Evolutionary conservation across 192 early-diverging fungal species (phyloP).

Genomic region (Rhizophagus clarus): DNA sequence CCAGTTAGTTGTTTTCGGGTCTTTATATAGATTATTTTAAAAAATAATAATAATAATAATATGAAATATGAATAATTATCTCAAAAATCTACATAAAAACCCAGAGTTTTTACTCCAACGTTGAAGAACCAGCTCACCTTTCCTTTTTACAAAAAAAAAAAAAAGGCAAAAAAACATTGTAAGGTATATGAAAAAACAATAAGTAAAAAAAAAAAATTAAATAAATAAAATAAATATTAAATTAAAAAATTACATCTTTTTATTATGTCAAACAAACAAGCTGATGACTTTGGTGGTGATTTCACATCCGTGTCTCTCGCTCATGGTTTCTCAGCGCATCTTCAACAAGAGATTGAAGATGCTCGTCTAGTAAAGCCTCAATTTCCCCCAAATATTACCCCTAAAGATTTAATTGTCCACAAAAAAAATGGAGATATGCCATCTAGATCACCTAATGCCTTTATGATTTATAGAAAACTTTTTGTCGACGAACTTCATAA

Average conservation of each 20-base stretch:
- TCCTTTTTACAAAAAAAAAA: neutral
- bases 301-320: neutral
- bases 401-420: conserved; percentile 1
- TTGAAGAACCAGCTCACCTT: neutral
- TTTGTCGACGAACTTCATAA: conserved; percentile 5
- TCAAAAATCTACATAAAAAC: neutral
- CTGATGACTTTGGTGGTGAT: neutral
- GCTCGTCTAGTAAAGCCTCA: neutral
- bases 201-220: neutral
- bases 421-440: conserved; percentile 7
- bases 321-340: neutral
- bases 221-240: too few species aligned
- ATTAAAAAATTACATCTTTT: neutral
- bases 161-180: neutral
- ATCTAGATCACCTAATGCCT: conserved; percentile 11
- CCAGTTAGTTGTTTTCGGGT: neutral
- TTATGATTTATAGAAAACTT: neutral
- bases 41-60: neutral
- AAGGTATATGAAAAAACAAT: neutral
- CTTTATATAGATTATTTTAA: neutral
- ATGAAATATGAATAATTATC: neutral
- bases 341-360: neutral
- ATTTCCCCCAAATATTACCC: neutral
- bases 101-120: neutral
- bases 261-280: neutral